Percentiles rank a stretch among this genome's conserved stretches.
Conservation (phyloP, 2,329 filamentous ascomycete genomes). For the Aspergillus tubingensis region DNA sequence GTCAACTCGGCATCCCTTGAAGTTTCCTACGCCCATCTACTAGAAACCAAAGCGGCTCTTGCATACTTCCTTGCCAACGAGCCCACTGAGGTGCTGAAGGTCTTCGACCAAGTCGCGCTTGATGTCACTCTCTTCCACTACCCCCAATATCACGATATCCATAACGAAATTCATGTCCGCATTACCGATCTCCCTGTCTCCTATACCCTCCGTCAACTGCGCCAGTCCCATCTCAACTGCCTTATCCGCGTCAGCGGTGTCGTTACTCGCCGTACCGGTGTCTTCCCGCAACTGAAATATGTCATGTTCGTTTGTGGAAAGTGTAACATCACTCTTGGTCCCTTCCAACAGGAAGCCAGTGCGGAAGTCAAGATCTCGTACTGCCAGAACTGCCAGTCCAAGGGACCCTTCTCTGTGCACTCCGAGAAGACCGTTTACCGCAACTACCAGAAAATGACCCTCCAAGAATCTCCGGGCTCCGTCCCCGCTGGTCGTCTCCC, state of each 20-base stretch:
- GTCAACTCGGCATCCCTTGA: slow-evolving; percentile 95
- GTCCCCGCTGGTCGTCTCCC: slow-evolving; percentile 94
- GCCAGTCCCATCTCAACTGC: slow-evolving; percentile 94
- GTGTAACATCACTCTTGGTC: slow-evolving; percentile 86
- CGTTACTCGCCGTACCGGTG: slow-evolving; percentile 88
- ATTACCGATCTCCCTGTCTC: slow-evolving; percentile 93
- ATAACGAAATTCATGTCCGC: slow-evolving; percentile 95
- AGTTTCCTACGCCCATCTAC: slow-evolving; percentile 91
- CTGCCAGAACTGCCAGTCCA: slow-evolving; percentile 94
- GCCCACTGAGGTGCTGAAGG: slow-evolving; percentile 89
- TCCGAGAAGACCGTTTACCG: slow-evolving; percentile 97
- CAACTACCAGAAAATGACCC: slow-evolving; percentile 96
- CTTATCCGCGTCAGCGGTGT: slow-evolving; percentile 92
- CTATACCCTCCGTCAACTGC: slow-evolving; percentile 91
- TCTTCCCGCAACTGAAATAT: slow-evolving; percentile 97
- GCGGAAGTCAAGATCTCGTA: slow-evolving; percentile 94
- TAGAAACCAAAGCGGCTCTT: slow-evolving; percentile 85
- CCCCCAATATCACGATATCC: slow-evolving; percentile 95
- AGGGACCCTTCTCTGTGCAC: slow-evolving; percentile 92
- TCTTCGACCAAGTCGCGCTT: slow-evolving; percentile 96
- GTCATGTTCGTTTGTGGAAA: slow-evolving; percentile 97
- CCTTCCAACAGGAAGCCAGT: slow-evolving; percentile 96
- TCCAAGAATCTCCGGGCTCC: slow-evolving; percentile 95
- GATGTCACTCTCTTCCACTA: slow-evolving; percentile 95
- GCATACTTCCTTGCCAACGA: slow-evolving; percentile 97